Percentiles rank a stretch among this genome's conserved stretches.
phyloP scores from a whole-genome alignment of 371 early-diverging fungal species.

The Apophysomyces sp. region DNA sequence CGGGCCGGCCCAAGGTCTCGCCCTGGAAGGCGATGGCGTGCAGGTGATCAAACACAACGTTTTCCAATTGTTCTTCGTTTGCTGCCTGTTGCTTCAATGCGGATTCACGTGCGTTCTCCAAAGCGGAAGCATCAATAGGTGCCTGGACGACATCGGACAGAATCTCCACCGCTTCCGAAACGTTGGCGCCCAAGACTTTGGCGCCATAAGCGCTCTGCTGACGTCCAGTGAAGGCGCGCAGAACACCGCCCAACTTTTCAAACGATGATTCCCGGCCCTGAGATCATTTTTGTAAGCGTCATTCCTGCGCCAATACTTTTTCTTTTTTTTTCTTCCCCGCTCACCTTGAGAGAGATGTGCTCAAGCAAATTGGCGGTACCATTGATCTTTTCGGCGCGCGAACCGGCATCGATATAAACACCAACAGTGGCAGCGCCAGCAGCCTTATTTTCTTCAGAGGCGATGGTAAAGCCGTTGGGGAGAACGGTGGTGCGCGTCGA shows the following conservation, averaged over 20 bases:
- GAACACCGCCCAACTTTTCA: conserved; percentile 92
- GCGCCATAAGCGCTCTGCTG: conserved; percentile 95
- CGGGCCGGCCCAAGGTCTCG: conserved; percentile 84
- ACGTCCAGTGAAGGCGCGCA: conserved; percentile 91
- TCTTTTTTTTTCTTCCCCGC: not conserved
- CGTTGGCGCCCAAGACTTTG: conserved; percentile 77
- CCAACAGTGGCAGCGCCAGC: conserved; percentile 94
- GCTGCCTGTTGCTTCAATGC: conserved; percentile 89
- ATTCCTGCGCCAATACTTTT: too few relatives aligned
- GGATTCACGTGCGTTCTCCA: conserved; percentile 80
- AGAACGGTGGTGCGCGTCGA: conserved; percentile 77
- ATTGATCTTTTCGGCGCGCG: conserved; percentile 88
- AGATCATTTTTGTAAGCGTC: too few relatives aligned
- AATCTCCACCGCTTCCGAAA: conserved; percentile 76
- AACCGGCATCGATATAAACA: conserved; percentile 94
- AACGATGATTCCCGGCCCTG: conserved; percentile 21
- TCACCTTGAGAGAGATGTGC: conserved; percentile 94
- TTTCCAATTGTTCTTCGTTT: conserved; percentile 85
- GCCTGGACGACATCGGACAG: conserved; percentile 87
- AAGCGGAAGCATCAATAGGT: conserved; percentile 77
- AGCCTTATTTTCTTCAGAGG: conserved; percentile 85
- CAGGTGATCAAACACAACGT: conserved; percentile 85
- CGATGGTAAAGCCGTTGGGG: conserved; percentile 88
- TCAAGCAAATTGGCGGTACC: conserved; percentile 95
- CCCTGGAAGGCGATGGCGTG: conserved; percentile 93